Percentiles rank a stretch among this genome's conserved stretches.
Conservation (phyloP, 192 early-diverging fungal species). For the Linnemannia schmuckeri region DNA sequence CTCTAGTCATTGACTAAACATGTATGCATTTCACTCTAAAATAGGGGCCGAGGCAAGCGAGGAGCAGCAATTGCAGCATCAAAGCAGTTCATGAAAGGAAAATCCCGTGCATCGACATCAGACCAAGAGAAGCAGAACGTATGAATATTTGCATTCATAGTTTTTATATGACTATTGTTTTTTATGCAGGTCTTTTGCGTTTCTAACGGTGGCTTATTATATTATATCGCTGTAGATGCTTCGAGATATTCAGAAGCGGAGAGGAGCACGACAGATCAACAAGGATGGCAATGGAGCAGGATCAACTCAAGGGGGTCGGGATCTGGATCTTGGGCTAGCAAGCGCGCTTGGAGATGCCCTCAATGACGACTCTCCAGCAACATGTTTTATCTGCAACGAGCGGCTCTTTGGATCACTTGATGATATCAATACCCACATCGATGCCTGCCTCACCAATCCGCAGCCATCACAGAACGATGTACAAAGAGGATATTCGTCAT, state of each 20-base stretch:
- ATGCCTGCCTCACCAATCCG: slow-evolving; percentile 71
- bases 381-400: slow-evolving; percentile 77
- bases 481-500: slow-evolving; percentile 24
- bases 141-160: slow-evolving; percentile 3
- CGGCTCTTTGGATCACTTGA: slow-evolving; percentile 68
- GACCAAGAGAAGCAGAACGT: slow-evolving; percentile 38
- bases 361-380: slow-evolving; percentile 52
- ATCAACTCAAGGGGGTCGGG: slow-evolving; percentile 9
- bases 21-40: not conserved
- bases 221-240: slow-evolving; percentile 11
- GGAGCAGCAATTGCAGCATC: slow-evolving; percentile 70
- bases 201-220: not conserved
- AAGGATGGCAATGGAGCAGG: slow-evolving; percentile 24
- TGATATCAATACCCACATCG: slow-evolving; percentile 82
- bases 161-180: not conserved
- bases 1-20: slow-evolving; percentile 5
- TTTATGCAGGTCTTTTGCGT: not conserved
- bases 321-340: slow-evolving; percentile 21
- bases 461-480: slow-evolving; percentile 23
- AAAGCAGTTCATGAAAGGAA: slow-evolving; percentile 63
- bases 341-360: slow-evolving; percentile 24
- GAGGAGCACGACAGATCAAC: slow-evolving; percentile 27
- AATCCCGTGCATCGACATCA: slow-evolving; percentile 48
- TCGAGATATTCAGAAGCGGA: slow-evolving; percentile 52
- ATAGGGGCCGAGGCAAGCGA: slow-evolving; percentile 59